Evolutionary conservation across 306 rosid species (phyloP), one percentile per base, ranked within the genome.

Genomic region (Clitoria ternatea): DNA sequence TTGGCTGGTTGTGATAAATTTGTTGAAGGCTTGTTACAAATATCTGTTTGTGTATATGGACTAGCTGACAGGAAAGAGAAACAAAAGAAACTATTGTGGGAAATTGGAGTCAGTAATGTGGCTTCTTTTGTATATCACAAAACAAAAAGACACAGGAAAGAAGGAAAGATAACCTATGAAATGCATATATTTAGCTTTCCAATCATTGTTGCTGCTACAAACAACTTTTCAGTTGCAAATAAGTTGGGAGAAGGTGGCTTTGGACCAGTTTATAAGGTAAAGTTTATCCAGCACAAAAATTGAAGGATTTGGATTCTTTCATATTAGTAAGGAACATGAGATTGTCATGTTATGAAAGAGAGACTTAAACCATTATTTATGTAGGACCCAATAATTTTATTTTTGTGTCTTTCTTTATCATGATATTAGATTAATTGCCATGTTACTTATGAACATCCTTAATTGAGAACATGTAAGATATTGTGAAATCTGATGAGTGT

Each of bases 161-260:
- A 23, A 15, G 59, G 66, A 4, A 55, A 60, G 15, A 23, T 27
- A 4, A 15, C 18, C 32, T 10, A 69, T 45, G 84, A 68, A 36
- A 12, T 76, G 23, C 72, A 57, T 5, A 45, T 72, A n/a, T 83
- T 83, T 20, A 39, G 62, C 36, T 73, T 80, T 56, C 54, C 52
- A 18, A 73, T 47, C 67, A 77, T 83, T 32, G 42, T 39, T 19
- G 18, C 44, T 29, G 84, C 80, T 10, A 67, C 82, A 10, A 32
- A 69, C 43, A 74, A 70, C 40, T 80, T 83, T 42, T 80, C 73
- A 27, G 17, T 22, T 7, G 44, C 6, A 45, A 76, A 76, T n/a
- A 72, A 73, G 77, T 43, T 73, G 20, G 55, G 55, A 48, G 6
- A 19, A n/a, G 55, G 29, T 48, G 29, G 55, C 9, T 44, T 44